phyloP scores from a whole-genome alignment of 129 eudicot genomes.

The Solidago caesia region DNA sequence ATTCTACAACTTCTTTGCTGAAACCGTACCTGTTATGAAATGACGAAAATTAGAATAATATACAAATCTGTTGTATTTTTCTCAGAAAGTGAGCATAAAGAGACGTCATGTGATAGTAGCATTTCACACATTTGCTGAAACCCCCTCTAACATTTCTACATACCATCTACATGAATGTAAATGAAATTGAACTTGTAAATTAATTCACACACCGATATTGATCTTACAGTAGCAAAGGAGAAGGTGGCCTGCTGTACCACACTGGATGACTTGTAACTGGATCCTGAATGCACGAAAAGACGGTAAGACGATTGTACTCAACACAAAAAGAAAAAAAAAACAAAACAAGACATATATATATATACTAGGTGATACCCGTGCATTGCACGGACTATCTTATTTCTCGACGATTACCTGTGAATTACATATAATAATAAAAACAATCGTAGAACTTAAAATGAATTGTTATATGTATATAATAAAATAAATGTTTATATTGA shows the following conservation, averaged over 20 bases:
- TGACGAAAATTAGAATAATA: constrained; percentile 24
- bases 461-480: too few relatives aligned
- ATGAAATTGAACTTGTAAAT: constrained; percentile 8
- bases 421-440: too few relatives aligned
- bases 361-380: too few relatives aligned
- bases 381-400: too few relatives aligned
- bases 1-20: constrained; percentile 93
- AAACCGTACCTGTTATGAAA: constrained; percentile 72
- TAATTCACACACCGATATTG: constrained; percentile 5
- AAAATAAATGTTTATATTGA: too few relatives aligned
- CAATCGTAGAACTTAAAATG: too few relatives aligned
- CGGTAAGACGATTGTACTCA: constrained; percentile 9
- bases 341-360: too few relatives aligned
- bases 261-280: constrained; percentile 84
- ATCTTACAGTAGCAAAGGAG: constrained; percentile 91
- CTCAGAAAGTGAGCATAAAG: constrained; percentile 13
- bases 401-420: too few relatives aligned
- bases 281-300: constrained; percentile 50
- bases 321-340: not conserved
- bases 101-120: not conserved
- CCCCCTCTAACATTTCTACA: not conserved
- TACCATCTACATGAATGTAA: not conserved
- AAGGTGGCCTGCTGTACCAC: constrained; percentile 73
- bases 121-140: constrained; percentile 6
- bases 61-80: not conserved